Conservation (phyloP, 495 filamentous ascomycete species). For the Talaromyces proteolyticus region DNA sequence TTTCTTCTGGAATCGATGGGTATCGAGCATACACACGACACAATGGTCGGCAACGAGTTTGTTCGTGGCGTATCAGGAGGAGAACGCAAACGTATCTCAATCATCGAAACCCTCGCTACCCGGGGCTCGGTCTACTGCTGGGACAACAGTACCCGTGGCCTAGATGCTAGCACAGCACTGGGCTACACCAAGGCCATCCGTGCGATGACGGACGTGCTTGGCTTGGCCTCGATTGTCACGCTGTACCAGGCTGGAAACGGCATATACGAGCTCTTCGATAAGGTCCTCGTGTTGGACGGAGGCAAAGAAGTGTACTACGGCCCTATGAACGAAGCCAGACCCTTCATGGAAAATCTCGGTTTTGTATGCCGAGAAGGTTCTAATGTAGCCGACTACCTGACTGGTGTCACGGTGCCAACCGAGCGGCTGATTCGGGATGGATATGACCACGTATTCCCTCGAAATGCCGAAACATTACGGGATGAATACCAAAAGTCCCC, state of each 20-base stretch:
- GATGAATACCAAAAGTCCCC: conserved; percentile 32
- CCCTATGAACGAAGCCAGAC: conserved; percentile 49
- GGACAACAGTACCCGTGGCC: conserved; percentile 57
- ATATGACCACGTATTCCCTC: conserved; percentile 36
- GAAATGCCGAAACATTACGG: conserved; percentile 35
- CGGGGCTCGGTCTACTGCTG: conserved; percentile 55
- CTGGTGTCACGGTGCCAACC: conserved; percentile 61
- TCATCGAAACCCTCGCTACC: conserved; percentile 59
- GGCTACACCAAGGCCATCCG: conserved; percentile 44
- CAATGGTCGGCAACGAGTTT: conserved; percentile 72
- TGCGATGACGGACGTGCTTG: conserved; percentile 40
- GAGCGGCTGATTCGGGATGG: conserved; percentile 58
- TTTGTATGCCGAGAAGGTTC: conserved; percentile 59
- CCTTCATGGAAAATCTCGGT: conserved; percentile 63
- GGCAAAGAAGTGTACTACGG: conserved; percentile 60
- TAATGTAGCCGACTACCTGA: conserved; percentile 67
- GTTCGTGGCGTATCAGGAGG: conserved; percentile 82
- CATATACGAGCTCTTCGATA: conserved; percentile 60
- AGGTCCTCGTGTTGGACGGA: conserved; percentile 61
- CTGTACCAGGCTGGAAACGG: conserved; percentile 61
- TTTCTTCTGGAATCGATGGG: conserved; percentile 66
- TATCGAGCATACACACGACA: conserved; percentile 75
- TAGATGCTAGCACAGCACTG: conserved; percentile 58
- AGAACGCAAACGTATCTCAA: conserved; percentile 70
- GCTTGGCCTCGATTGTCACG: conserved; percentile 41